These are phyloP conservation scores for Colletotrichum noveboracense DNA, from an alignment of 2,329 filamentous ascomycete genomes.

Conservation along the genomic window DNA sequence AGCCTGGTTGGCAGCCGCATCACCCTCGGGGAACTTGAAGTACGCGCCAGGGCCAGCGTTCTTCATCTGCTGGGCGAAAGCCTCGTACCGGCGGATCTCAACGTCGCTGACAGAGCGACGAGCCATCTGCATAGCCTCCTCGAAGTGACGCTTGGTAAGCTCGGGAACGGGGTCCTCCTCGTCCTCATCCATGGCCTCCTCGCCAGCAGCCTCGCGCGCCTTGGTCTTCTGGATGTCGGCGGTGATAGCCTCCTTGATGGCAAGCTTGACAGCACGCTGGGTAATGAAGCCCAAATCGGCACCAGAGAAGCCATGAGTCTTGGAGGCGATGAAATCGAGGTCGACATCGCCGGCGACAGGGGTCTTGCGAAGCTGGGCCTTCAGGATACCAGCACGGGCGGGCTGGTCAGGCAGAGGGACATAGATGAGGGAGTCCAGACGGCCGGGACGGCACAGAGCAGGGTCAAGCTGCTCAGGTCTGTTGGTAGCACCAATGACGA, in stretches of 20 bases:
- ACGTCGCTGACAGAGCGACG: constrained; percentile 94
- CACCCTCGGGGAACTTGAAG: constrained; percentile 88
- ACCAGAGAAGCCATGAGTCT: constrained; percentile 99
- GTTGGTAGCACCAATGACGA: constrained; percentile 99
- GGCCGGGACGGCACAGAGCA: constrained; percentile 95
- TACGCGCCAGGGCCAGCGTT: constrained; percentile 93
- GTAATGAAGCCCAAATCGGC: constrained; percentile 99
- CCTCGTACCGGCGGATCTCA: constrained; percentile 97
- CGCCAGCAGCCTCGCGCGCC: constrained; percentile 84
- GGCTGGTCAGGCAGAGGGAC: constrained; percentile 93
- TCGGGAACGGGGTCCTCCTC: constrained; percentile 93
- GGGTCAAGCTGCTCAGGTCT: constrained; percentile 98
- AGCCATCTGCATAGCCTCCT: constrained; percentile 97
- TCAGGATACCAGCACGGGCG: constrained; percentile 88
- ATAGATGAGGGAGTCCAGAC: constrained; percentile 98
- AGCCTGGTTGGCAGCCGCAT: constrained; percentile 69
- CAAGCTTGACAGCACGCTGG: constrained; percentile 97
- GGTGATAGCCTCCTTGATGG: constrained; percentile 96
- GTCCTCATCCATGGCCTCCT: constrained; percentile 85
- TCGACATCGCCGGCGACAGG: constrained; percentile 89
- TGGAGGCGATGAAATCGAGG: constrained; percentile 88
- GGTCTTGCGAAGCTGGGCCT: constrained; percentile 97
- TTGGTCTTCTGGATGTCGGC: constrained; percentile 89
- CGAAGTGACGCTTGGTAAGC: constrained; percentile 95
- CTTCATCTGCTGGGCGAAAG: constrained; percentile 99